Conservation (phyloP, 768 basidiomycete genomes). For the Tulasnella sp. region DNA sequence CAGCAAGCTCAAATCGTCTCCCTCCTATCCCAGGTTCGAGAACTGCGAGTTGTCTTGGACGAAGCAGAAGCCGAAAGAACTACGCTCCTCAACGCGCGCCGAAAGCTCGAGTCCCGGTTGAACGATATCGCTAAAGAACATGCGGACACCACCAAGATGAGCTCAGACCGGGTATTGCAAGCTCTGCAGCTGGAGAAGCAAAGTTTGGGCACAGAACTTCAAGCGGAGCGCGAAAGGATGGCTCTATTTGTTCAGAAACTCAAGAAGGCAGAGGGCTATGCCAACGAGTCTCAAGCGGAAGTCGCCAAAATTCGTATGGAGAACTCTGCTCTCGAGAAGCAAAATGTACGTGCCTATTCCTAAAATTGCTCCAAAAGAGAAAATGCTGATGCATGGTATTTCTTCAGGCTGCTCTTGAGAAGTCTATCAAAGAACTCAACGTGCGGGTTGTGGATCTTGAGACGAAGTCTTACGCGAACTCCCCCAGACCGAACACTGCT, state of each 20-base stretch:
- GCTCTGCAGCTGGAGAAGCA: slow-evolving; percentile 68
- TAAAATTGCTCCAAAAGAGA: not conserved
- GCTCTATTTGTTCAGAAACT: slow-evolving; percentile 60
- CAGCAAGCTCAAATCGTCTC: slow-evolving; percentile 77
- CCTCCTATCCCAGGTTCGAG: slow-evolving; percentile 74
- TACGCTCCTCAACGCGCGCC: slow-evolving; percentile 69
- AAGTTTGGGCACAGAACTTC: slow-evolving; percentile 63
- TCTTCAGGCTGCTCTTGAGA: slow-evolving; percentile 64
- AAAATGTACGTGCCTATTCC: slow-evolving; percentile 43
- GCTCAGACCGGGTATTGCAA: slow-evolving; percentile 64
- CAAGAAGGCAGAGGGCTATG: slow-evolving; percentile 68
- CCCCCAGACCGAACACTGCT: slow-evolving; percentile 34
- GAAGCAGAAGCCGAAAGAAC: slow-evolving; percentile 76
- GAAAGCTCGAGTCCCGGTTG: slow-evolving; percentile 66
- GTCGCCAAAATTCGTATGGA: slow-evolving; percentile 62
- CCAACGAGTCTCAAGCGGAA: slow-evolving; percentile 63
- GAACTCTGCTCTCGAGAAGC: slow-evolving; percentile 66
- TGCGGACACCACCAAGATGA: slow-evolving; percentile 55
- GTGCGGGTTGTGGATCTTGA: slow-evolving; percentile 76
- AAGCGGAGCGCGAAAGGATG: slow-evolving; percentile 67
- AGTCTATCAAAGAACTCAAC: slow-evolving; percentile 73
- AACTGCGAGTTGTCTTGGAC: slow-evolving; percentile 67
- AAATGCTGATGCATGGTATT: slow-evolving; percentile 6
- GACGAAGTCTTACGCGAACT: slow-evolving; percentile 58
- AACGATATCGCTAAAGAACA: slow-evolving; percentile 70